phyloP scores from a whole-genome alignment of 2,329 filamentous ascomycete genomes.

The Peltaster fructicola region DNA sequence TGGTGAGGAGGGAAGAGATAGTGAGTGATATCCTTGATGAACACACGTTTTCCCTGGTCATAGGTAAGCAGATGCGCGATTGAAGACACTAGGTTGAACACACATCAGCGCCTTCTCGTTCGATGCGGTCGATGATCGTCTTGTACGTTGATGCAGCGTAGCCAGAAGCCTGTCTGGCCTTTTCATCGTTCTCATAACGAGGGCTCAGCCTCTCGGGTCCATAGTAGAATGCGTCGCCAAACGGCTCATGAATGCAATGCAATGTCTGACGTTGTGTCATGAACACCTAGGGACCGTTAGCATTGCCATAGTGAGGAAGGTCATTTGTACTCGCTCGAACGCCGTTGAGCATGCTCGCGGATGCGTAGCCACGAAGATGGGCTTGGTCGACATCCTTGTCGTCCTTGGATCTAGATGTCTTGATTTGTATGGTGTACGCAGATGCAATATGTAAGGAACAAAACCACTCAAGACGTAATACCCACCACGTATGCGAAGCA shows the following conservation, averaged over 20 bases:
- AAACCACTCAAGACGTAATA: no score
- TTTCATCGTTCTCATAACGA: conserved; percentile 57
- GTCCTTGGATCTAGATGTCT: conserved; percentile 1
- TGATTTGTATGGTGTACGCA: no score
- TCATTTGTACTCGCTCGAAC: conserved; percentile 61
- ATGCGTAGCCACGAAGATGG: conserved; percentile 86
- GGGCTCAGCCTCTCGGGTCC: conserved; percentile 73
- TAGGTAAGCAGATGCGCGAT: conserved; percentile 1
- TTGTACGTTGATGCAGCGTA: conserved; percentile 54
- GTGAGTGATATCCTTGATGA: conserved; percentile 96
- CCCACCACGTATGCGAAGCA: no score
- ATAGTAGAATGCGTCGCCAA: conserved; percentile 92
- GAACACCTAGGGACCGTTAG: conserved; percentile 50
- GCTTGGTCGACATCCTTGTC: conserved; percentile 49
- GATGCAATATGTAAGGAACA: no score
- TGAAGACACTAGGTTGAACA: conserved; percentile 11
- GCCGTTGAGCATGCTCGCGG: conserved; percentile 91
- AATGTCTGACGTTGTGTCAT: conserved; percentile 80
- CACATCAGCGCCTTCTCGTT: conserved; percentile 57
- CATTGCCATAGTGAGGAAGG: conserved; percentile 1
- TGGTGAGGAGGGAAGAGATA: conserved; percentile 67
- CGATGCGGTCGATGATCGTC: conserved; percentile 60
- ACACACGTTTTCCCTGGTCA: conserved; percentile 66
- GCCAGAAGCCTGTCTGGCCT: conserved; percentile 37
- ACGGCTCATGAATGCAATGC: conserved; percentile 81